A percentile compares a stretch with the other conserved stretches of the same genome.
phyloP scores from a whole-genome alignment of 441 rosid genomes.

The Pelargonium australe region DNA sequence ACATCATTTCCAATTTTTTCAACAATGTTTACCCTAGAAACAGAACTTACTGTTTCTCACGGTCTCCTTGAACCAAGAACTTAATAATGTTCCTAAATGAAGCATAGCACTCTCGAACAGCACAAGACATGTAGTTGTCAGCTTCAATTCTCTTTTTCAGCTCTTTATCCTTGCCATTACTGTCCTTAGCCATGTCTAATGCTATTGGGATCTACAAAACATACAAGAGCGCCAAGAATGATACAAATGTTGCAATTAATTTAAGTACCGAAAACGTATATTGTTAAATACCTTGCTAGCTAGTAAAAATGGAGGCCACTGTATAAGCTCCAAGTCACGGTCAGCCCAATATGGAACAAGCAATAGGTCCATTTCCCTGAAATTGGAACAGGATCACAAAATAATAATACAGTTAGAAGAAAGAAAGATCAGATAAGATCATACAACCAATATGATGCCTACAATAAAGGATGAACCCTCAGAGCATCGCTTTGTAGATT shows the following conservation, averaged over 20 bases:
- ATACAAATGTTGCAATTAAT: slow-evolving; percentile 11
- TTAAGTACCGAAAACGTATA: not conserved
- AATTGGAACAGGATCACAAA: slow-evolving; percentile 17
- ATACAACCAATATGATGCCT: slow-evolving; percentile 3
- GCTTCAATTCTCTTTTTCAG: slow-evolving; percentile 73
- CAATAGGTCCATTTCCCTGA: slow-evolving; percentile 93
- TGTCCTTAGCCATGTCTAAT: slow-evolving; percentile 98
- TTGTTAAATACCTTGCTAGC: slow-evolving; percentile 82
- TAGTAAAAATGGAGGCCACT: slow-evolving; percentile 98
- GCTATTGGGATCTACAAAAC: slow-evolving; percentile 87
- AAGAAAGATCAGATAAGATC: not conserved
- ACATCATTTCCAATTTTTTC: not conserved
- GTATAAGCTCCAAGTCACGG: slow-evolving; percentile 78
- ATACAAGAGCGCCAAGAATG: slow-evolving; percentile 17
- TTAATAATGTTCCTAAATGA: slow-evolving; percentile 74
- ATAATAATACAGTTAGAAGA: slow-evolving; percentile 13
- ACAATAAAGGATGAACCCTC: slow-evolving; percentile 10
- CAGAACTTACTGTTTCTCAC: slow-evolving; percentile 60
- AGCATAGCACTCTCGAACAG: slow-evolving; percentile 95
- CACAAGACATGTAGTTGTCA: slow-evolving; percentile 82
- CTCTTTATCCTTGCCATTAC: slow-evolving; percentile 86
- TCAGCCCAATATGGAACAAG: slow-evolving; percentile 99
- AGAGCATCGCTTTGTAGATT: slow-evolving; percentile 10
- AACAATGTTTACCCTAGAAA: slow-evolving; percentile 10
- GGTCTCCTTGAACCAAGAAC: slow-evolving; percentile 66